Evolutionary conservation across 306 rosid species (phyloP), one percentile per base, ranked within the genome.

Genomic region (Rosa chinensis): DNA sequence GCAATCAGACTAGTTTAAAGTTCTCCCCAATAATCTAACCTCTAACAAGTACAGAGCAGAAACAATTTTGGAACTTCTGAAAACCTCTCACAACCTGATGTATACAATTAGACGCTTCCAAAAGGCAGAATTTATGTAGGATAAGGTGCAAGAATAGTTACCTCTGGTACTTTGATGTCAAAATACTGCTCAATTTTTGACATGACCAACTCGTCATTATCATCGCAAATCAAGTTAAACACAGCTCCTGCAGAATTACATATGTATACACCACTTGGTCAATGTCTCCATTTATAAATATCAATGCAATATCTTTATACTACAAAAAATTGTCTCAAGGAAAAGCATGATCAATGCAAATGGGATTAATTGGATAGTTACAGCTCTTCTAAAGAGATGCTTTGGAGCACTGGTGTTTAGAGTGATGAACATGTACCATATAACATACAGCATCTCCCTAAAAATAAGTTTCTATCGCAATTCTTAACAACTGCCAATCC

Each of bases 181-280:
- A 82, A 82, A 75, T 82, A 77, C 49, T 72, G 82, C 78, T 82
- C 85, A 23, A 82, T 77, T 44, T 82, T 82, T 39, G 78, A 66
- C 82, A 82, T 82, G 56, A 37, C 21, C 21, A 10, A 10, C 21
- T 70, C 84, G 2, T 81, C 84, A 58, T 71, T 63, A 16, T 71
- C 73, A 71, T 58, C 64, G 39, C 78, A 77, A 9, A 82, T 32
- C 43, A 81, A 28, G 67, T 81, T 81, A 44, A 81, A 81, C 0
- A 81, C 50, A 11, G 80, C 84, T 55, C 84, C 84, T 81, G 77
- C 77, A 81, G 23, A 32, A 44, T 18, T 21, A 72, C 55, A 44
- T 8, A 52, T 50, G 75, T 50, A 8, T 5, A 72, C 28, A 68
- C 43, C n/a, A 62, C 55, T 69, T 47, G 1, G 74, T 52, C 66